phyloP scores from a whole-genome alignment of 371 early-diverging fungal species.

The Coemansia sp. region DNA sequence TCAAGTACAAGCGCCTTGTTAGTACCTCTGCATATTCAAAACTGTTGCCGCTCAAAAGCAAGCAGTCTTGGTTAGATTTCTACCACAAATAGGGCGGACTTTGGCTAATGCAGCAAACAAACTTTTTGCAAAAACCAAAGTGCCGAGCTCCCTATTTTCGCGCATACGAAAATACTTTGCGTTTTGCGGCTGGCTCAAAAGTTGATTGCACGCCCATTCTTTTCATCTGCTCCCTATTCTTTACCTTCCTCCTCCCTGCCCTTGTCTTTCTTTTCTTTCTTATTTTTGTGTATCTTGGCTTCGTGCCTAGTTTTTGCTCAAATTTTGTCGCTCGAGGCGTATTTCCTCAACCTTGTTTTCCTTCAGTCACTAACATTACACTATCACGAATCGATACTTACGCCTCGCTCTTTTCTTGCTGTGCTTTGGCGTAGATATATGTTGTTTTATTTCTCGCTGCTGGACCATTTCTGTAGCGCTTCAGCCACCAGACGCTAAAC shows the following conservation, averaged over 20 bases:
- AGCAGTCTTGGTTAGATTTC: not conserved
- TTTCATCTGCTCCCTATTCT: slow-evolving; percentile 10
- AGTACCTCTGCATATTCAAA: slow-evolving; percentile 1
- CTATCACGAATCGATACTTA: slow-evolving; percentile 8
- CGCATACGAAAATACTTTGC: not conserved
- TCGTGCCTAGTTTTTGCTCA: slow-evolving; percentile 4
- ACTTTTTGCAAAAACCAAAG: no score
- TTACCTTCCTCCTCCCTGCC: not conserved
- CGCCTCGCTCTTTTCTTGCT: not conserved
- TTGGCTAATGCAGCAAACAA: not conserved
- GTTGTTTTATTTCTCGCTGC: not conserved
- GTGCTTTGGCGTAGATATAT: not conserved
- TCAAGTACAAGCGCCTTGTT: not conserved
- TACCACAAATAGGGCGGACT: not conserved
- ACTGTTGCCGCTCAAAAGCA: not conserved
- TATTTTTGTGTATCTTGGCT: slow-evolving; percentile 7
- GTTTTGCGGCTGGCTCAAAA: not conserved
- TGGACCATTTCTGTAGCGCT: not conserved
- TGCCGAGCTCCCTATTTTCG: not conserved
- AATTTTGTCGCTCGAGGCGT: slow-evolving; percentile 1
- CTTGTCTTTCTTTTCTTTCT: not conserved
- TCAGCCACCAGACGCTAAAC: not conserved
- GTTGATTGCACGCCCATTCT: not conserved
- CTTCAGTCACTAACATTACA: not conserved
- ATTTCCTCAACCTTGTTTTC: not conserved